Evolutionary conservation across 495 filamentous ascomycete species (phyloP).

Genomic region (Penicillium flavigenum): DNA sequence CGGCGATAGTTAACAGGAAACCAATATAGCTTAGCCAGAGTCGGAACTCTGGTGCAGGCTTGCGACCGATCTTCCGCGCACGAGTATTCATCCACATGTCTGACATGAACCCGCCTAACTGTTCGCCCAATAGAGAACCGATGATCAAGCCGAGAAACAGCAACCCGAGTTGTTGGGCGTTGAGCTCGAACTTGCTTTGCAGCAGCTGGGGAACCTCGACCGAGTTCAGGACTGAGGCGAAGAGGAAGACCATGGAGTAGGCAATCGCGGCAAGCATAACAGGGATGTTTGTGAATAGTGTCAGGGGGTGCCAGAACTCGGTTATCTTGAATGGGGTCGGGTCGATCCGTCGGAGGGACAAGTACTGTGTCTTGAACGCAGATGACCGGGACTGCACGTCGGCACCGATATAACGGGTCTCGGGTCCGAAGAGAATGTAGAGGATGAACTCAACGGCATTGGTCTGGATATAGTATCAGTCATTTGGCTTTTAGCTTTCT

Average conservation of each 20-base stretch:
- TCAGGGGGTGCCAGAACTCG: conserved; percentile 52
- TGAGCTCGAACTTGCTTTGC: conserved; percentile 50
- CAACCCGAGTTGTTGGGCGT: conserved; percentile 52
- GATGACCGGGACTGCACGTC: conserved; percentile 28
- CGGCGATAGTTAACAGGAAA: conserved; percentile 46
- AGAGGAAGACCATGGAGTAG: conserved; percentile 55
- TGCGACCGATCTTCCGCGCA: conserved; percentile 30
- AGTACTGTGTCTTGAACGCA: conserved; percentile 44
- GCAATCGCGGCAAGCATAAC: conserved; percentile 49
- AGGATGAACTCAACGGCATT: conserved; percentile 54
- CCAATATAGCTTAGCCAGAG: conserved; percentile 57
- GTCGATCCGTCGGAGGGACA: conserved; percentile 48
- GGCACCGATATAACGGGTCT: conserved; percentile 52
- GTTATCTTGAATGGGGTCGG: conserved; percentile 41
- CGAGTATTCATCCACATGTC: conserved; percentile 53
- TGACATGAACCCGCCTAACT: conserved; percentile 50
- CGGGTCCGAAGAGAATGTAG: conserved; percentile 56
- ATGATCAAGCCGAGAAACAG: conserved; percentile 56
- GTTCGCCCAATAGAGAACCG: conserved; percentile 55
- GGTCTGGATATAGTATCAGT: conserved; percentile 32
- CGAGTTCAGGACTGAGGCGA: conserved; percentile 47
- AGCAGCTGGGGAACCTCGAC: conserved; percentile 57
- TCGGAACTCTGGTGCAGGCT: conserved; percentile 44
- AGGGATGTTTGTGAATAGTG: conserved; percentile 40
- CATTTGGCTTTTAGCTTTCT: background rate